phyloP scores from a whole-genome alignment of 169 alveolate genomes.

The Plasmodium blacklocki region DNA sequence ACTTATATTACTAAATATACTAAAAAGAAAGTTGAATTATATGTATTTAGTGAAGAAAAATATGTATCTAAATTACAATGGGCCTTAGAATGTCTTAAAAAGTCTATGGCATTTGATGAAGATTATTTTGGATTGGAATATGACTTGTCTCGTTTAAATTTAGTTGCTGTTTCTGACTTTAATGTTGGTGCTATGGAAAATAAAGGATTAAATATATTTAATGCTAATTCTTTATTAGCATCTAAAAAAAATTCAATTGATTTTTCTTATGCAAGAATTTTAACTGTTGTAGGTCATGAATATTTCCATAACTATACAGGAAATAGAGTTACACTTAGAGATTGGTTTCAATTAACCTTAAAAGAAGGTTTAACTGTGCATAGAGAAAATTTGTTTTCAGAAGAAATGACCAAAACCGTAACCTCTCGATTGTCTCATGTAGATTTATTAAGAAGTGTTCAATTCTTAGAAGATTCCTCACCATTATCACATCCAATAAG shows the following conservation, averaged over 20 bases:
- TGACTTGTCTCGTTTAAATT: conserved; percentile 91
- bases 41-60: conserved; percentile 89
- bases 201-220: conserved; percentile 93
- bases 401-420: conserved; percentile 85
- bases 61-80: conserved; percentile 86
- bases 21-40: conserved; percentile 85
- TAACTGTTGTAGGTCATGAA: conserved; percentile 94
- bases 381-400: conserved; percentile 91
- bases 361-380: conserved; percentile 96
- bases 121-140: conserved; percentile 92
- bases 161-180: conserved; percentile 92
- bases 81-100: conserved; percentile 90
- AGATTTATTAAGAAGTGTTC: conserved; percentile 85
- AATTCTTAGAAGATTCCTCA: conserved; percentile 93
- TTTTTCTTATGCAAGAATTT: conserved; percentile 88
- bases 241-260: conserved; percentile 91
- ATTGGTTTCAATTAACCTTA: conserved; percentile 94
- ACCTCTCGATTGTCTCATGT: conserved; percentile 91
- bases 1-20: conserved; percentile 86
- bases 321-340: conserved; percentile 94
- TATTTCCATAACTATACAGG: conserved; percentile 96
- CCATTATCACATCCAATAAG: conserved; percentile 96
- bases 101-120: conserved; percentile 95
- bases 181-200: conserved; percentile 96
- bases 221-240: conserved; percentile 91